Evolutionary conservation across 169 alveolate species (phyloP), one percentile per base, ranked within the genome.

Genomic region (Plasmodium chabaudi): DNA sequence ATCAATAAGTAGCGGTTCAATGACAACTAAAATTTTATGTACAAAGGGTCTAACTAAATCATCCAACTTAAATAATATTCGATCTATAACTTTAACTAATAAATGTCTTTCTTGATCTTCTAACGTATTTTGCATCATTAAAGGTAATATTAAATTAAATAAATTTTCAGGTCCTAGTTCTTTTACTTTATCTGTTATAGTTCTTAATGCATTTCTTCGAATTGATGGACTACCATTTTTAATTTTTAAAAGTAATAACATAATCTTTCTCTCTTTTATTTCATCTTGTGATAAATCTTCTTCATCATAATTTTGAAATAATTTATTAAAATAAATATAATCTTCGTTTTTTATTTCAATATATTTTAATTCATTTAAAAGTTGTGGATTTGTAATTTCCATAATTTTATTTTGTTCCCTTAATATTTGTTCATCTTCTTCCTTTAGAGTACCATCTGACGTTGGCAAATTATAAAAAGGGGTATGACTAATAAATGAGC

Each of bases 171-270:
- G 99, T 0, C 99, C 99, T 70, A 98, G 96, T 84, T 98, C 99
- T 91, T 99, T 94, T 2, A 99, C 99, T 88, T 97, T 95, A 74
- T 98, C 99, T 10, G 99, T 98, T 42, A 98, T 88, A 77, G 96
- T 95, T 72, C 99, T 96, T 63, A 98, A 74, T 1, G 99, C 99
- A 57, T 97, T 91, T 47, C 99, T 96, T 27, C 99, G 93, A 94
- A 98, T 96, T 21, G 99, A 98, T 17, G 99, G 99, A 0, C 99
- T 97, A 9, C 99, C 99, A 87, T 98, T 98, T 92, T 99, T 99
- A 56, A 99, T 97, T 94, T 98, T 98, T 57, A 99, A 94, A 64
- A 99, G 87, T 47, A 98, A 95, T 61, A 98, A 94, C 96, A 97
- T 95, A 57, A 99, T 97, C 79, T 97, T 94, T 73, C 99, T 95